These are phyloP conservation scores for Cryphonectria radicalis DNA, from an alignment of 2,329 filamentous ascomycete genomes.

Conservation along the genomic window DNA sequence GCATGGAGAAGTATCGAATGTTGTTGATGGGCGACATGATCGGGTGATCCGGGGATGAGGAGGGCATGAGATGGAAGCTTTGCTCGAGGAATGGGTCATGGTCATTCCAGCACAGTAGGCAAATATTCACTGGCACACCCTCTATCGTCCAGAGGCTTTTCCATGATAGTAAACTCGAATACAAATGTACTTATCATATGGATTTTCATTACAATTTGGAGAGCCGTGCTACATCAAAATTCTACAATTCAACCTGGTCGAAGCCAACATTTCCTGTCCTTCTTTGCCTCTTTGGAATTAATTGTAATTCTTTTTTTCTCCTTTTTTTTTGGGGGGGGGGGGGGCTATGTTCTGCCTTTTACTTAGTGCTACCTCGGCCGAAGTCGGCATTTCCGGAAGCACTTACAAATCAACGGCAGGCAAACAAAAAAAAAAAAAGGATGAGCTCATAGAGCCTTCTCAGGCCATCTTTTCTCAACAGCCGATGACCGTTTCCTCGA, in stretches of 20 bases:
- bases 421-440: slow-evolving; percentile 14
- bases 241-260: background rate
- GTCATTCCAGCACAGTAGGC: background rate
- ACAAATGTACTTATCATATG: background rate
- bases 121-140: background rate
- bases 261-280: too few relatives aligned
- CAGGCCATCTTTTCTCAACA: slow-evolving; percentile 2
- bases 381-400: slow-evolving; percentile 16
- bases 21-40: slow-evolving; percentile 74
- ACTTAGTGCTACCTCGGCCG: slow-evolving; percentile 1
- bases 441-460: slow-evolving; percentile 25
- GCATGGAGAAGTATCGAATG: slow-evolving; percentile 80
- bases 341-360: background rate
- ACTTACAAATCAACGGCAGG: slow-evolving; percentile 30
- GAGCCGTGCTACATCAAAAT: background rate
- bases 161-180: background rate
- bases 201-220: background rate
- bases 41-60: slow-evolving; percentile 28
- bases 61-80: background rate
- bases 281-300: background rate
- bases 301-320: background rate
- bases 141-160: background rate
- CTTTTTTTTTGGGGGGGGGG: background rate
- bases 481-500: background rate
- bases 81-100: background rate